Base-by-base conservation (phyloP, 108 stramenopile species). In the Fistulifera pelliculosa region DNA sequence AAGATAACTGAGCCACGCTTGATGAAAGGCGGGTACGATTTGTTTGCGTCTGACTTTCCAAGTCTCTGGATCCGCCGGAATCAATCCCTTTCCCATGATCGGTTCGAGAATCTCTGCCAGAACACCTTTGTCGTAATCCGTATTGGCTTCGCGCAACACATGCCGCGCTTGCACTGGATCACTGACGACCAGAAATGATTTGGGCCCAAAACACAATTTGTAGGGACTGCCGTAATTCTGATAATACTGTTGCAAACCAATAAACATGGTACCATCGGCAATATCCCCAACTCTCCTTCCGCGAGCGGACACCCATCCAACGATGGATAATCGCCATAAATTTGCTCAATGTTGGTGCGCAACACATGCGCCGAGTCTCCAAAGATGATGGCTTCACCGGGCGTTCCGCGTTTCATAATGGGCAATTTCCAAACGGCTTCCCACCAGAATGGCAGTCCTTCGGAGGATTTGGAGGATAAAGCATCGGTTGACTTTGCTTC, bases 191-290 rank as follows among this genome's bases (percentile, higher is more conserved):
- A 96, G 62, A 69, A 97, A 97, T 12, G 83, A 86, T 70, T 97
- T 97, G 38, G 96, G 96, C 15, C 96, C 93, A 52, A 97, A 97
- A 69, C 94, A 94, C 4, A 97, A 69, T 69, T 97, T 97, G 85
- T 96, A 97, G 5, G 92, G 89, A 25, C 74, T 75, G 7, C 90
- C 92, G 49, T 90, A 90, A 40, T 83, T 49, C 2, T 78, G 31
- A 21, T 64, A 74, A 65, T 97, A 97, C 10, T 80, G 58, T 54
- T 94, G 86, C 7, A 97, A 60, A 0, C 96, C 96, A 40, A 97
- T 74, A 73, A 93, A 96, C 72, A 92, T 82, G 47, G 94, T 95
- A 4, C 94, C 96, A 50, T 90, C 90, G 41, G 77, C 81, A 62
- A 97, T 87, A 58, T 87, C 89, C 27, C 59, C 65, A 97, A 58